Base-by-base conservation (phyloP, 768 basidiomycete species). In the Suillus plorans region DNA sequence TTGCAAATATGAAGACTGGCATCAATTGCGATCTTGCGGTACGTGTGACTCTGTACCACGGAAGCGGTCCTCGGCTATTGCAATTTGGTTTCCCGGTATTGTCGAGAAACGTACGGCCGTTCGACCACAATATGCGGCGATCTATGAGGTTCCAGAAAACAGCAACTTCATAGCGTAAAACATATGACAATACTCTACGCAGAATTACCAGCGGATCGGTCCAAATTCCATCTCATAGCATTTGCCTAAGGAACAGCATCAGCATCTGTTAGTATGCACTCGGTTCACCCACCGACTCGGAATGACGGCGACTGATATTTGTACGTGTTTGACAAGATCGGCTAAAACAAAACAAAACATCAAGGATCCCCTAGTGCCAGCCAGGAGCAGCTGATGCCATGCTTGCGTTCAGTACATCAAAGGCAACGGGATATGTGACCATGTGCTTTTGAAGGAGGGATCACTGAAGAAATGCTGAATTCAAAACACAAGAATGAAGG, bases 341-440 rank as follows among this genome's bases (percentile, higher is more conserved):
- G 62, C 76, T 94, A 69, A 78, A 89, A 72, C 81, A 87, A 64
- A 90, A 31, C 31, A 31, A 31, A 6, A 6, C 5, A 31, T 89
- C 12, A 88, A 88, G 73, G 81, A 82, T n/a, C 89, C 88, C 6
- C 52, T 97, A 95, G 95, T 84, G 95, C 37, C 95, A 97, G 74
- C 95, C 95, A 8, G 94, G 94, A 25, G 91, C 94, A 8, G 88
- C 90, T 68, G 89, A 93, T 69, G 82, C n/a, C n/a, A 80, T 18
- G 76, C 77, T 4, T 91, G 95, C 56, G 76, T 80, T 20, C 70
- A 80, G 18, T 95, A 84, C 69, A 86, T 95, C 73, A 82, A 85
- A 47, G 84, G 87, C 64, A 87, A 89, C 60, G 84, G 80, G 5
- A 75, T 94, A 68, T 77, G 80, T 41, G 87, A 87, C 71, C 82